These are phyloP conservation scores for Mortierella claussenii DNA, from an alignment of 192 early-diverging fungal species.

Conservation along the genomic window DNA sequence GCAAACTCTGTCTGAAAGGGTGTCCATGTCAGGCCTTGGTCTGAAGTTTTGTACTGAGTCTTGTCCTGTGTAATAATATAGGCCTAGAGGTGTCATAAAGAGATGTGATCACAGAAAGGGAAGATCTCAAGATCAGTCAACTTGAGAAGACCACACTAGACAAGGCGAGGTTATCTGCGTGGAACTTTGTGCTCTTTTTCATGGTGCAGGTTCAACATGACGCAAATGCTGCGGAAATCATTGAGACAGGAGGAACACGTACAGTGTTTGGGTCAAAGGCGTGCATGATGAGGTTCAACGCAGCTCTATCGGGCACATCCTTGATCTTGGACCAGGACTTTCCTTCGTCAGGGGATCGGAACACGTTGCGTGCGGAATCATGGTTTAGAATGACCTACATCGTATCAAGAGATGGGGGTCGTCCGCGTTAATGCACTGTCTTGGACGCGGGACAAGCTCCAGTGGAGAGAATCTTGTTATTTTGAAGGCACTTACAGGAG, in stretches of 20 bases:
- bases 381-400: conserved; percentile 35
- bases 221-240: neutral
- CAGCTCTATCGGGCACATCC: conserved; percentile 57
- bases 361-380: conserved; percentile 45
- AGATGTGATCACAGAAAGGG: neutral
- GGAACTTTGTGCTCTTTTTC: too few species aligned
- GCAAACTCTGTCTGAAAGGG: conserved; percentile 56
- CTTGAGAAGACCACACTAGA: too few species aligned
- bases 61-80: conserved; percentile 62
- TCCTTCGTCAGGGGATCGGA: conserved; percentile 74
- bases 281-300: conserved; percentile 67
- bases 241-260: conserved; percentile 19
- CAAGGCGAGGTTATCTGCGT: too few species aligned
- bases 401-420: neutral
- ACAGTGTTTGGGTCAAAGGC: conserved; percentile 72
- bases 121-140: neutral
- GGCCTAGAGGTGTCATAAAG: conserved; percentile 49
- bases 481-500: conserved; percentile 37
- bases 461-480: too few species aligned
- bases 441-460: too few species aligned
- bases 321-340: conserved; percentile 64
- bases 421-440: too few species aligned
- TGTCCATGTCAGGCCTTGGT: conserved; percentile 69
- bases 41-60: conserved; percentile 69
- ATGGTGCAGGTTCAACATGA: neutral